Evolutionary conservation across 2,329 filamentous ascomycete genomes (phyloP), one percentile per base, ranked within the genome.

Genomic region (Aspergillus nomiae): DNA sequence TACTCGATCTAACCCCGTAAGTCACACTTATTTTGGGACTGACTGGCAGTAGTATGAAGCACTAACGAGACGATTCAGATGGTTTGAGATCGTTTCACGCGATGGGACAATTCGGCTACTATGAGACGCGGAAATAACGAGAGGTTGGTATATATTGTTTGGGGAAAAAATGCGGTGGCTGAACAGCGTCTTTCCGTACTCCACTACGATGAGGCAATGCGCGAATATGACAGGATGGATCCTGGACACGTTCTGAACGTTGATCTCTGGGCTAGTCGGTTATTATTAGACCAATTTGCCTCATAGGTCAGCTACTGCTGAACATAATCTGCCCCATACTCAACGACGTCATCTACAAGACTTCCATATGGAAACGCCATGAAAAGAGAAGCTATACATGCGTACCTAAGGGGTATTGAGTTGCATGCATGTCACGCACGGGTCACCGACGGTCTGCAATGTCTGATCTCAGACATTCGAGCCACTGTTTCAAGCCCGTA

Each of bases 101-200:
- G 34, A 38, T 55, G 51, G 51, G 51, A 55, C 30, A 38, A 19
- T 55, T 55, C 32, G 21, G 32, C 51, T 38, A 5, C 32, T 24
- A 16, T 55, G 32, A 55, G 16, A 36, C n/a, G 51, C 21, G 51
- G 57, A 63, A 68, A 65, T 65, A 65, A 66, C 36, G 61, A 62
- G 65, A 69, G 68, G 69, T 60, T 68, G 67, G 68, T 58, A 59
- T 62, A 57, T 64, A 64, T 51, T 32, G 58, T 45, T 53, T 48
- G 61, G 38, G 41, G 21, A 28, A 57, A 56, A 76, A 76, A 73
- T 69, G 69, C 66, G 73, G 74, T 76, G 74, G 75, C 74, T 76
- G 74, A 72, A 73, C 65, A 58, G 65, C 68, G 65, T 53, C 61
- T 59, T 58, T 59, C 62, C 48, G 54, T 61, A 66, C 66, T 73